Conservation (phyloP, 179 eudicot species). For the Spergularia azorica region DNA sequence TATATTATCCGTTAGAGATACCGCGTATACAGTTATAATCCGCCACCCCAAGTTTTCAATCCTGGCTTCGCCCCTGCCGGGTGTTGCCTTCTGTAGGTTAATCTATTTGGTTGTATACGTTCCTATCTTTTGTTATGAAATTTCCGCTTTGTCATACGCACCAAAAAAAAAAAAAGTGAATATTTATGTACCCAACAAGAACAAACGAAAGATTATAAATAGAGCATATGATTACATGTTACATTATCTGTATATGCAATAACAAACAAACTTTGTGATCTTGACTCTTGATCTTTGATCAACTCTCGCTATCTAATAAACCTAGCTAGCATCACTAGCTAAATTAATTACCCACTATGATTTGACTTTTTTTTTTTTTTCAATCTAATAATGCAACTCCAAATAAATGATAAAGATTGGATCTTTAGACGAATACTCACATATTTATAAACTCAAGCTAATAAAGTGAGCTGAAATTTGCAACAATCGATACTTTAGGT, state of each 20-base stretch:
- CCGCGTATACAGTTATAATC: no score
- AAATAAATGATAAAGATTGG: no score
- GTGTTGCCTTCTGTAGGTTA: no score
- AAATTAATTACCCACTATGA: background rate
- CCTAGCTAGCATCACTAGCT: background rate
- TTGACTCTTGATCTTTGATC: background rate
- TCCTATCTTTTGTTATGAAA: no score
- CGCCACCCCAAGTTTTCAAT: no score
- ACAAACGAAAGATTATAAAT: background rate
- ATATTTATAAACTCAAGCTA: background rate
- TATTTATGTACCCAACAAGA: background rate
- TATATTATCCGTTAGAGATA: no score
- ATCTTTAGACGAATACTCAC: no score
- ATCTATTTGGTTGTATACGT: no score
- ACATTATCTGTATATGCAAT: slow-evolving; percentile 6
- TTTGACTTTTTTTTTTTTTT: background rate
- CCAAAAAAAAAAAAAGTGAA: background rate
- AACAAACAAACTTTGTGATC: slow-evolving; percentile 14
- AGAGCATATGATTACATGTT: background rate
- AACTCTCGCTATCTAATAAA: background rate
- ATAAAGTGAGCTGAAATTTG: background rate
- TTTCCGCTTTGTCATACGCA: no score
- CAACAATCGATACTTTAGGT: background rate
- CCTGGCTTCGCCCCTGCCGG: no score
- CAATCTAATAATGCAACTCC: no score